Percentiles rank a stretch among this genome's conserved stretches.
phyloP scores from a whole-genome alignment of 2,329 filamentous ascomycete species.

The Aaosphaeria pasadenensis region DNA sequence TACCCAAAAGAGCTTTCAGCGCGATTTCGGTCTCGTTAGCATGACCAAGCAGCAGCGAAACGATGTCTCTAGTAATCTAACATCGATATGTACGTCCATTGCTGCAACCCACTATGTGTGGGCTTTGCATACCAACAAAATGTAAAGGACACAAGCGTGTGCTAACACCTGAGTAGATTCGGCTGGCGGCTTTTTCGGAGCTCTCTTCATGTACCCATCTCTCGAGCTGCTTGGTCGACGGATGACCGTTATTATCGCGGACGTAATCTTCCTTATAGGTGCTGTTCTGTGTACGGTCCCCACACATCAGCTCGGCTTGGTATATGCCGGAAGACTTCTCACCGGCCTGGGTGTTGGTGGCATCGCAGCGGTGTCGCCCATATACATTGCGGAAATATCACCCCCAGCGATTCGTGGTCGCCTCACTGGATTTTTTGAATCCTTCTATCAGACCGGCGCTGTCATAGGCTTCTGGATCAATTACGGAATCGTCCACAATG shows the following conservation, averaged over 20 bases:
- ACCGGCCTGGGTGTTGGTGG: conserved; percentile 38
- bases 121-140: not conserved
- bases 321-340: conserved; percentile 44
- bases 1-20: conserved; percentile 47
- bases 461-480: conserved; percentile 43
- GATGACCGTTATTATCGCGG: conserved; percentile 48
- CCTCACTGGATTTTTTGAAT: conserved; percentile 64
- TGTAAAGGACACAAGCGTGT: too few relatives aligned
- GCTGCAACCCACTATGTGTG: not conserved
- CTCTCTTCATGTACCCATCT: conserved; percentile 45
- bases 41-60: conserved; percentile 37
- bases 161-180: conserved; percentile 16
- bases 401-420: conserved; percentile 63
- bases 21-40: conserved; percentile 38
- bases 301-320: conserved; percentile 29
- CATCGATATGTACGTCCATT: conserved; percentile 33
- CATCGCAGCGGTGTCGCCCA: conserved; percentile 35
- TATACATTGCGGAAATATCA: conserved; percentile 41
- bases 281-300: conserved; percentile 38
- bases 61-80: conserved; percentile 48
- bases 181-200: conserved; percentile 55
- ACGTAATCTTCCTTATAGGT: conserved; percentile 44
- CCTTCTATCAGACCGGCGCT: conserved; percentile 64
- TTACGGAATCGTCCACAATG: conserved; percentile 39
- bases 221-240: conserved; percentile 49